Evolutionary conservation across 2,329 filamentous ascomycete genomes (phyloP).

Genomic region (Claviceps sorghi): DNA sequence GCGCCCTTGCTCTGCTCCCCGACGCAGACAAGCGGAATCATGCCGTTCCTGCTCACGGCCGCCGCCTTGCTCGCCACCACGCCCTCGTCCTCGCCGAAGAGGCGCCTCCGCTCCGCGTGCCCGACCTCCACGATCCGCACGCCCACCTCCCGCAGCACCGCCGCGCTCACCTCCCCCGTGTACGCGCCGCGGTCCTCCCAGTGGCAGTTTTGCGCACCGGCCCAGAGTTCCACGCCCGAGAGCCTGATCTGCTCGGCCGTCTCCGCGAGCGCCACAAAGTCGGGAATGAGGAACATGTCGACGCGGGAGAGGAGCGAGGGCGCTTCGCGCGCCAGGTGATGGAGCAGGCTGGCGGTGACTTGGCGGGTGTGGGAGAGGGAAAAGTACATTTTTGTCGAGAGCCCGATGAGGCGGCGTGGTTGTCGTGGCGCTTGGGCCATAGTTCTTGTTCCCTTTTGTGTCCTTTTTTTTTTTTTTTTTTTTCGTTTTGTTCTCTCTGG

Average conservation of each 20-base stretch:
- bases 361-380: slow-evolving; percentile 45
- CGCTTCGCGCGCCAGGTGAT: slow-evolving; percentile 27
- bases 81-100: slow-evolving; percentile 63
- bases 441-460: neutral
- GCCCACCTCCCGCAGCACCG: slow-evolving; percentile 51
- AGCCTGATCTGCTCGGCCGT: slow-evolving; percentile 32
- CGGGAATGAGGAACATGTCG: slow-evolving; percentile 65
- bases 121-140: slow-evolving; percentile 63
- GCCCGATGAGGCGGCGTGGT: slow-evolving; percentile 50
- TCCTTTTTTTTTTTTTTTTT: neutral
- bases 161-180: slow-evolving; percentile 64
- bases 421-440: neutral
- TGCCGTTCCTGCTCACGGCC: slow-evolving; percentile 51
- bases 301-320: slow-evolving; percentile 32
- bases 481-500: neutral
- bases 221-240: slow-evolving; percentile 30
- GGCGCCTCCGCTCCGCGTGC: slow-evolving; percentile 60
- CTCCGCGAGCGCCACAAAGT: slow-evolving; percentile 54
- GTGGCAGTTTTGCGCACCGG: slow-evolving; percentile 62
- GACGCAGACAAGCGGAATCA: slow-evolving; percentile 68
- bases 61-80: slow-evolving; percentile 53
- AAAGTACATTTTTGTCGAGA: slow-evolving; percentile 73
- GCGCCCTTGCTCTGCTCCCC: slow-evolving; percentile 49
- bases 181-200: slow-evolving; percentile 57
- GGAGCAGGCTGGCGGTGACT: slow-evolving; percentile 37